phyloP scores from a whole-genome alignment of 2,329 filamentous ascomycete species.

The Shiraia bambusicola region DNA sequence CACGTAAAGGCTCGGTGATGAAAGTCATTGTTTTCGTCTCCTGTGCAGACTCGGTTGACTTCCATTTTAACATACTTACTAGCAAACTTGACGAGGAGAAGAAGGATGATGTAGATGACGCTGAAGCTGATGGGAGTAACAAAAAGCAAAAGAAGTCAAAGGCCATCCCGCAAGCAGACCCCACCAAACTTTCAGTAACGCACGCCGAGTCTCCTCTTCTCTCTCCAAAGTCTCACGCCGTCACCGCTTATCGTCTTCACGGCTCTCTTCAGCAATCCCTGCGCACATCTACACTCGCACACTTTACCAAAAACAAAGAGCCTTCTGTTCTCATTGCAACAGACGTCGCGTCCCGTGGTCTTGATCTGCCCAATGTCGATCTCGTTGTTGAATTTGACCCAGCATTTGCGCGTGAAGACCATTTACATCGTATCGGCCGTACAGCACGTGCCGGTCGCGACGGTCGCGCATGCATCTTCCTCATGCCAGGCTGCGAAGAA shows the following conservation, averaged over 20 bases:
- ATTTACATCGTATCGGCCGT: constrained; percentile 90
- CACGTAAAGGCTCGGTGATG: constrained; percentile 86
- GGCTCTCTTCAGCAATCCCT: constrained; percentile 86
- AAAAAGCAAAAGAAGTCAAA: constrained; percentile 40
- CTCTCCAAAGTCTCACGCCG: constrained; percentile 72
- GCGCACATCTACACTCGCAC: constrained; percentile 79
- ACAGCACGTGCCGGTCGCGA: constrained; percentile 90
- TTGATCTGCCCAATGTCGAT: constrained; percentile 93
- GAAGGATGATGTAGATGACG: constrained; percentile 29
- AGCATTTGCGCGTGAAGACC: constrained; percentile 88
- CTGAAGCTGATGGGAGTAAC: constrained; percentile 17
- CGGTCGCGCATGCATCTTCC: constrained; percentile 84
- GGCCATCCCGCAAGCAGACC: constrained; percentile 44
- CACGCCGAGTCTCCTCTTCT: constrained; percentile 71
- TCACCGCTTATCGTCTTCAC: constrained; percentile 84
- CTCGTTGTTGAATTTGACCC: constrained; percentile 95
- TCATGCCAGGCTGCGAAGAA: constrained; percentile 88
- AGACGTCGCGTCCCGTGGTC: constrained; percentile 90
- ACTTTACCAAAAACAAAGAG: constrained; percentile 72
- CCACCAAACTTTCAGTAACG: constrained; percentile 52
- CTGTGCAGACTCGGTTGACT: constrained; percentile 95
- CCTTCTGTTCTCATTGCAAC: constrained; percentile 88
- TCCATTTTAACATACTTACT: constrained; percentile 84
- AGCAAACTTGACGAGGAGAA: constrained; percentile 37
- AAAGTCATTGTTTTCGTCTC: constrained; percentile 97